These are phyloP conservation scores for Polytolypa hystricis DNA, from an alignment of 2,329 filamentous ascomycete genomes.

Conservation along the genomic window DNA sequence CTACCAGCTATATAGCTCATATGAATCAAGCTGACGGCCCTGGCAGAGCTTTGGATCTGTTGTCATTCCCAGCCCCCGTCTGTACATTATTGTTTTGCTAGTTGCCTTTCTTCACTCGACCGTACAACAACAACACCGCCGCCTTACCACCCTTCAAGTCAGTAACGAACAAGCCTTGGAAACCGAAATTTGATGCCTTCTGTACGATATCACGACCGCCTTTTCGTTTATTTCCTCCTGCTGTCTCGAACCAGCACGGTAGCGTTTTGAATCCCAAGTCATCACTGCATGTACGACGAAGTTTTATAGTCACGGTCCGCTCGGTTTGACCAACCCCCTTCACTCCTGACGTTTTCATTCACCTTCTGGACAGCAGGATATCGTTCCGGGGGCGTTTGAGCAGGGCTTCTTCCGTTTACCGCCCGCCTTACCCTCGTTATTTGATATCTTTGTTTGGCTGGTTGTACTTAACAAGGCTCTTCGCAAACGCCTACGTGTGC, in stretches of 20 bases:
- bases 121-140: constrained; percentile 2
- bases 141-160: constrained; percentile 1
- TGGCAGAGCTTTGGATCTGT: constrained; percentile 2
- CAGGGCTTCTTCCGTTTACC: too few relatives aligned
- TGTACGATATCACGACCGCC: constrained; percentile 2
- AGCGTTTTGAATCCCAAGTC: constrained; percentile 1
- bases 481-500: too few relatives aligned
- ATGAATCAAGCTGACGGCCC: constrained; percentile 7
- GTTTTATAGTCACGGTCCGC: too few relatives aligned
- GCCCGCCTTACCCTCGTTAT: too few relatives aligned
- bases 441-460: too few relatives aligned
- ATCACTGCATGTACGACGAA: too few relatives aligned
- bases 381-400: too few relatives aligned
- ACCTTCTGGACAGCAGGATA: too few relatives aligned
- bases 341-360: too few relatives aligned
- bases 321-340: too few relatives aligned
- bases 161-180: neutral
- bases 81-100: constrained; percentile 6
- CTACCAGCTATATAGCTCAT: neutral
- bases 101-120: constrained; percentile 2
- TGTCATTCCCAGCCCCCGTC: neutral
- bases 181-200: constrained; percentile 1
- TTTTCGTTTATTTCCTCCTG: neutral
- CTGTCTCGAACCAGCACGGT: neutral
- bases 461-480: too few relatives aligned